Conservation (phyloP, 768 basidiomycete genomes). For the Chalciporus piperatus region DNA sequence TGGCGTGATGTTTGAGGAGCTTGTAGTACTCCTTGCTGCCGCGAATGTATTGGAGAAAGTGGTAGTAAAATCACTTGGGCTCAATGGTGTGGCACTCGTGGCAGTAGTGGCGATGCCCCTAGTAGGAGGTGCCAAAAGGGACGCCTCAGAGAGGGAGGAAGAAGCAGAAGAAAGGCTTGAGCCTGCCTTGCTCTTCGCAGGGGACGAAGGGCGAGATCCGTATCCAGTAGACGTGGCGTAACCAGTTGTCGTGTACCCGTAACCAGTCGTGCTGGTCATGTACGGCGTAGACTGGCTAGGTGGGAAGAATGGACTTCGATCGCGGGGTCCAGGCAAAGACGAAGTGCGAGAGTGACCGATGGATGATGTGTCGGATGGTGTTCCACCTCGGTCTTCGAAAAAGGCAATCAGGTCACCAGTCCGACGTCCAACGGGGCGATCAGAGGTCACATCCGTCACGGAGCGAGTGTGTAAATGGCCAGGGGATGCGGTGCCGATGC, state of each 20-base stretch:
- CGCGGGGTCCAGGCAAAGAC: conserved; percentile 45
- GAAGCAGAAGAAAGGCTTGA: conserved; percentile 29
- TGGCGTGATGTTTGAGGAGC: conserved; percentile 35
- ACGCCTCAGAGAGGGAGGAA: conserved; percentile 25
- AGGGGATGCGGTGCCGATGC: conserved; percentile 38
- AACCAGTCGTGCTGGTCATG: conserved; percentile 34
- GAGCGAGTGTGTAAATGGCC: conserved; percentile 48
- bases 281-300: conserved; percentile 41
- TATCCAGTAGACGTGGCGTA: conserved; percentile 30
- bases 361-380: conserved; percentile 34
- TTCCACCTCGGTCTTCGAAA: conserved; percentile 56
- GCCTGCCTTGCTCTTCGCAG: conserved; percentile 41
- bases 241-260: conserved; percentile 34
- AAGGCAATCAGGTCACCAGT: conserved; percentile 72
- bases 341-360: conserved; percentile 52
- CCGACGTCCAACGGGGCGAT: conserved; percentile 47
- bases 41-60: conserved; percentile 42
- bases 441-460: conserved; percentile 54
- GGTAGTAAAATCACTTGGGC: conserved; percentile 36
- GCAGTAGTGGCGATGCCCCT: conserved; percentile 28
- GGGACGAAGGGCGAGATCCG: conserved; percentile 47
- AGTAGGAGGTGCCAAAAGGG: conserved; percentile 49
- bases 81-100: conserved; percentile 33
- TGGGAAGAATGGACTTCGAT: conserved; percentile 30
- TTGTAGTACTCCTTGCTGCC: conserved; percentile 26